phyloP scores from a whole-genome alignment of 257 asterid genomes.

The Solanum stenotomum region DNA sequence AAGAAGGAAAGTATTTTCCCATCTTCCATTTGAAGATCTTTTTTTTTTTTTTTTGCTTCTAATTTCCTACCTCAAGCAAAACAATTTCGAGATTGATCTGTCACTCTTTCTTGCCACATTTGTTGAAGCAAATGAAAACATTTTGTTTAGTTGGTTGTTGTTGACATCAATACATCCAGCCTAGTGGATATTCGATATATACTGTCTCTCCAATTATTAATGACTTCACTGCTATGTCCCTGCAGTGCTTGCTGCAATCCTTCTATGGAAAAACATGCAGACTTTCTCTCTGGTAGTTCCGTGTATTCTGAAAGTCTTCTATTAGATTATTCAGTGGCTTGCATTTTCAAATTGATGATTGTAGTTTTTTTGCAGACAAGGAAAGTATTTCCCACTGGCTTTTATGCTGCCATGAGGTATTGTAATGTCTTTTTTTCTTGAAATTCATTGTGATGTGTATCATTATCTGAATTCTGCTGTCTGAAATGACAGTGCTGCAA shows the following conservation, averaged over 20 bases:
- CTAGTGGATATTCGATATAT: neutral
- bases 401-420: constrained; percentile 67
- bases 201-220: neutral
- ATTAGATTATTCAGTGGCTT: neutral
- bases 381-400: constrained; percentile 55
- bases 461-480: neutral
- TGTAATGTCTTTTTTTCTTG: neutral
- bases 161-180: neutral
- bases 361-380: constrained; percentile 28
- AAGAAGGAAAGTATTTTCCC: neutral
- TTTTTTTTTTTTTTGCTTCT: neutral
- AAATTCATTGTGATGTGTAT: neutral
- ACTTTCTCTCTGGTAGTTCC: constrained; percentile 60
- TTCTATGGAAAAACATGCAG: constrained; percentile 60
- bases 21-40: neutral
- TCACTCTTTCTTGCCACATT: neutral
- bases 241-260: constrained; percentile 66
- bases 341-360: neutral
- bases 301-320: neutral
- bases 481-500: constrained; percentile 54
- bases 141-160: neutral
- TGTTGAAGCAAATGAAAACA: neutral
- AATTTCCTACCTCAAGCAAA: neutral
- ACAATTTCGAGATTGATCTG: neutral
- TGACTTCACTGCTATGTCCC: constrained; percentile 5